Conservation (phyloP, 768 basidiomycete genomes). For the Hericium coralloides region DNA sequence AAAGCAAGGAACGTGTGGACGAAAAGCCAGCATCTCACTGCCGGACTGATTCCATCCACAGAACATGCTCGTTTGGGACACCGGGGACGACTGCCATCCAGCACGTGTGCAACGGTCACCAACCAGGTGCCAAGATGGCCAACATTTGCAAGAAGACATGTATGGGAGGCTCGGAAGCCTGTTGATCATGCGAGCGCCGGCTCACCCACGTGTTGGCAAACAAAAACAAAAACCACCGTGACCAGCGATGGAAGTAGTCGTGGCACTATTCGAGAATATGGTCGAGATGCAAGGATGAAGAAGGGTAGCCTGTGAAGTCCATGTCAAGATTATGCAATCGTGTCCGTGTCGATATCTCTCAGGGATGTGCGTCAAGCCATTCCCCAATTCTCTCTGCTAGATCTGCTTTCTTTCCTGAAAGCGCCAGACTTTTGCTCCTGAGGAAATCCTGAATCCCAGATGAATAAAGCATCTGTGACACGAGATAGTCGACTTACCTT, state of each 20-base stretch:
- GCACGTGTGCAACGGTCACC: neutral
- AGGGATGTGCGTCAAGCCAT: constrained; percentile 41
- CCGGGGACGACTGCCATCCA: neutral
- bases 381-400: constrained; percentile 56
- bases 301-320: too few relatives aligned
- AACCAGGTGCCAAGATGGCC: too few relatives aligned
- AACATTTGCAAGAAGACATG: too few relatives aligned
- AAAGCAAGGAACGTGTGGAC: neutral
- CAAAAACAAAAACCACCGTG: too few relatives aligned
- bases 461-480: constrained; percentile 2
- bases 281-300: too few relatives aligned
- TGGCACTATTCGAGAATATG: too few relatives aligned
- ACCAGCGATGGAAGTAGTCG: too few relatives aligned
- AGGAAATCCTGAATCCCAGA: constrained; percentile 54
- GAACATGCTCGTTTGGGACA: neutral
- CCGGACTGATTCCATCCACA: neutral
- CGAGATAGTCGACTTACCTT: constrained; percentile 39
- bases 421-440: constrained; percentile 50
- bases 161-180: too few relatives aligned
- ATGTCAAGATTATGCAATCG: too few relatives aligned
- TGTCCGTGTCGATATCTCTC: neutral
- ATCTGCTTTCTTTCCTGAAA: constrained; percentile 67
- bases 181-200: too few relatives aligned
- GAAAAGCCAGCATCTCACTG: neutral
- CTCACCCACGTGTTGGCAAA: too few relatives aligned